Conservation (phyloP, 2,329 filamentous ascomycete genomes). For the Colletotrichum caudatum region DNA sequence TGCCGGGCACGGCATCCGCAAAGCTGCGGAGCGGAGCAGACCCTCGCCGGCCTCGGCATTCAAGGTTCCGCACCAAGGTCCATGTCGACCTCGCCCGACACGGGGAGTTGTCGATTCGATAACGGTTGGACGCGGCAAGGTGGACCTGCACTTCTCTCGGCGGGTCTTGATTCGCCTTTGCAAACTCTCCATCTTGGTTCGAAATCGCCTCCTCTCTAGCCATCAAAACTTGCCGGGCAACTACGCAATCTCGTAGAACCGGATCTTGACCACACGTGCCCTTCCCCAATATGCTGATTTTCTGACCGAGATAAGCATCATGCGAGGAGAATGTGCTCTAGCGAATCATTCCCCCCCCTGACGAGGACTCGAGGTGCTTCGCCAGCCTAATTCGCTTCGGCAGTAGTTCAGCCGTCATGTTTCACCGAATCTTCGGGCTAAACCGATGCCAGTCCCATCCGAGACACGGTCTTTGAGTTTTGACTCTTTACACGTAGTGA, state of each 20-base stretch:
- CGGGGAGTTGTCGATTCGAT: background rate
- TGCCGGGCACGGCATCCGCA: slow-evolving; percentile 24
- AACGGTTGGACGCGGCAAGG: background rate
- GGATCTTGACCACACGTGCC: background rate
- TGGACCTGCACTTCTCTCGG: too few relatives aligned
- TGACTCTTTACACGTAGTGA: too few relatives aligned
- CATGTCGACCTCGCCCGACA: background rate
- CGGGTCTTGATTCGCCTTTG: background rate
- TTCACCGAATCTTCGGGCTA: background rate
- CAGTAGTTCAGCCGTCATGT: background rate
- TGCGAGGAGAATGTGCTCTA: background rate
- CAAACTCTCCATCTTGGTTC: background rate
- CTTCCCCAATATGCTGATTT: background rate
- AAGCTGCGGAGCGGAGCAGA: slow-evolving; percentile 13
- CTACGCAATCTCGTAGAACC: background rate
- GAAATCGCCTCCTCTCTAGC: background rate
- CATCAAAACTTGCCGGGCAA: background rate
- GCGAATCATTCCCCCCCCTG: background rate
- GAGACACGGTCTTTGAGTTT: too few relatives aligned
- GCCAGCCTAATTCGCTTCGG: background rate
- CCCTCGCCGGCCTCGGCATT: slow-evolving; percentile 25
- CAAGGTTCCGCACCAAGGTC: background rate
- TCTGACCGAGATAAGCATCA: background rate
- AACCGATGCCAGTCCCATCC: background rate
- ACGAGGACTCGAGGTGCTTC: background rate